phyloP scores from a whole-genome alignment of 2,329 filamentous ascomycete genomes.

The Paraconiothyrium sp. region DNA sequence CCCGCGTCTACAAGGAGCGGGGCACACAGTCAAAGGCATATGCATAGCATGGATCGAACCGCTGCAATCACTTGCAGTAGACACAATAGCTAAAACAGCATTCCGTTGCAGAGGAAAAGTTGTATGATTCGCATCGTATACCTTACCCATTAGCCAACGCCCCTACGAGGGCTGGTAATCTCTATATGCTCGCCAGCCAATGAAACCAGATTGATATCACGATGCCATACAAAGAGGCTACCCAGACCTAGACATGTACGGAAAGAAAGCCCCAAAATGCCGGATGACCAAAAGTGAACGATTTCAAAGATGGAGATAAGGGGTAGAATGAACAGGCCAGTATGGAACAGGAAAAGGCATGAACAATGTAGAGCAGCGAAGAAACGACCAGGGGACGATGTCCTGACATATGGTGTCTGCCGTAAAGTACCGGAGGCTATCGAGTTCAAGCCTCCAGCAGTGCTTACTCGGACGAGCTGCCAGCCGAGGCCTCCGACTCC shows the following conservation, averaged over 20 bases:
- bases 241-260: neutral
- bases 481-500: slow-evolving; percentile 30
- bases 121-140: neutral
- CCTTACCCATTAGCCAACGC: neutral
- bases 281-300: neutral
- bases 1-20: slow-evolving; percentile 14
- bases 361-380: neutral
- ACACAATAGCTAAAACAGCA: neutral
- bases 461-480: slow-evolving; percentile 15
- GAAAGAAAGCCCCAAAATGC: slow-evolving; percentile 6
- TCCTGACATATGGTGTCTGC: neutral
- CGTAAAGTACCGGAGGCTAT: neutral
- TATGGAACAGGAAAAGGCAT: neutral
- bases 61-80: neutral
- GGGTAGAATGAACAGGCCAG: neutral
- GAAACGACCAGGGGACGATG: neutral
- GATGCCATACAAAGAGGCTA: slow-evolving; percentile 7
- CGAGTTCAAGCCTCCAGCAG: too few species aligned
- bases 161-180: neutral
- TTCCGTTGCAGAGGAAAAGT: neutral
- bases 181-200: slow-evolving; percentile 6
- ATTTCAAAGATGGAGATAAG: neutral
- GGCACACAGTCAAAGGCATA: neutral
- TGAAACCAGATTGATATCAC: slow-evolving; percentile 9
- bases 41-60: neutral